Evolutionary conservation across 2,329 filamentous ascomycete species (phyloP).

Genomic region (Colletotrichum tabaci): DNA sequence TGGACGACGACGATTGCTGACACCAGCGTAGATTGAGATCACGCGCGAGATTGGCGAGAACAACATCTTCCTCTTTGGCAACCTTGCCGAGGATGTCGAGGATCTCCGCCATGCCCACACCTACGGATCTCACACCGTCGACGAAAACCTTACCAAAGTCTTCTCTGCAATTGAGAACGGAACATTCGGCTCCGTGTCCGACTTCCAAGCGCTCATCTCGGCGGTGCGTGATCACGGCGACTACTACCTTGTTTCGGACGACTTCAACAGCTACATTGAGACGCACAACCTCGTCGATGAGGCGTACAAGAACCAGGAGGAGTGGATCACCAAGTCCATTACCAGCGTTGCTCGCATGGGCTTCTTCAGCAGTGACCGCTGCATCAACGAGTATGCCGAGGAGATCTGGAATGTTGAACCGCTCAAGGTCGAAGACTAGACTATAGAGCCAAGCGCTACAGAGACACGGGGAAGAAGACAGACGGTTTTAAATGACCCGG

Average conservation of each 20-base stretch:
- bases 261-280: constrained; percentile 95
- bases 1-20: constrained; percentile 35
- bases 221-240: constrained; percentile 94
- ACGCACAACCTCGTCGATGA: constrained; percentile 93
- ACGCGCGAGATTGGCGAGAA: constrained; percentile 96
- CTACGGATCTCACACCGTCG: constrained; percentile 84
- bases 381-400: constrained; percentile 98
- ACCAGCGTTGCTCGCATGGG: constrained; percentile 93
- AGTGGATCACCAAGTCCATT: constrained; percentile 93
- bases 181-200: constrained; percentile 83
- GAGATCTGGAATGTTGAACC: constrained; percentile 98
- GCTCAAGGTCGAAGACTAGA: constrained; percentile 62
- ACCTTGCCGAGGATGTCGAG: constrained; percentile 95
- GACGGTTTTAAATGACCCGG: constrained; percentile 1
- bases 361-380: constrained; percentile 95
- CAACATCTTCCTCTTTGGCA: constrained; percentile 99
- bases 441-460: constrained; percentile 15
- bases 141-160: constrained; percentile 83
- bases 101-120: constrained; percentile 92
- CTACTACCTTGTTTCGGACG: constrained; percentile 97
- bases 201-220: constrained; percentile 87
- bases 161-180: constrained; percentile 86
- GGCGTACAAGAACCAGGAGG: constrained; percentile 91
- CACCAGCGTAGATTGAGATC: constrained; percentile 82
- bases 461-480: constrained; percentile 9